Conservation (phyloP, 2,329 filamentous ascomycete genomes). For the Fonsecaea erecta region DNA sequence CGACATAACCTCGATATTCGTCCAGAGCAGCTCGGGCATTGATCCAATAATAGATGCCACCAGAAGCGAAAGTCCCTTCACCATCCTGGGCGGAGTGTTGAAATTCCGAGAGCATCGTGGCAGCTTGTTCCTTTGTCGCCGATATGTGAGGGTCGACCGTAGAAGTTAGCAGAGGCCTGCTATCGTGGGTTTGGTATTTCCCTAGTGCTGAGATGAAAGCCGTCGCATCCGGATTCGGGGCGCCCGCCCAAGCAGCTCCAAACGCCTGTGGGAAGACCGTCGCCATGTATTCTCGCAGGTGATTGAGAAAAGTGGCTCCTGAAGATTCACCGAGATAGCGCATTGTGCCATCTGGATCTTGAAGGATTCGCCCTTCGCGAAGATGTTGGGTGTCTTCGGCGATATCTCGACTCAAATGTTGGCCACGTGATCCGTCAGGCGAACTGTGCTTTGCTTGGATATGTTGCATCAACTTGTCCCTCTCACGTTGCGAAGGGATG, state of each 20-base stretch:
- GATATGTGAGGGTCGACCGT: constrained; percentile 50
- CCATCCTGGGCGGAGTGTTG: constrained; percentile 55
- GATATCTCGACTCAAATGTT: constrained; percentile 15
- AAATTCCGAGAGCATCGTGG: constrained; percentile 48
- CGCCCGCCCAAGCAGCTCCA: constrained; percentile 27
- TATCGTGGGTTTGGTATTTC: constrained; percentile 56
- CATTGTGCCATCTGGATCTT: constrained; percentile 52
- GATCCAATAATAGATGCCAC: constrained; percentile 58
- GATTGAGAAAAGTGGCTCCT: constrained; percentile 57
- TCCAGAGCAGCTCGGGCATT: constrained; percentile 47
- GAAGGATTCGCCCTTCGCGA: constrained; percentile 48
- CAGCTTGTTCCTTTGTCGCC: constrained; percentile 47
- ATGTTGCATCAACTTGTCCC: constrained; percentile 24
- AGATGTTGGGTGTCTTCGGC: constrained; percentile 37
- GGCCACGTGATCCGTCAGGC: constrained; percentile 5
- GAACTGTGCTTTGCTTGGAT: constrained; percentile 6
- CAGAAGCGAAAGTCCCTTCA: constrained; percentile 48
- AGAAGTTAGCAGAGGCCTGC: constrained; percentile 47
- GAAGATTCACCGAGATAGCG: constrained; percentile 58
- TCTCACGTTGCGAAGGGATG: constrained; percentile 22
- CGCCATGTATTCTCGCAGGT: constrained; percentile 55
- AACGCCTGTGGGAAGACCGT: constrained; percentile 46
- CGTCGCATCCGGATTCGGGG: constrained; percentile 33
- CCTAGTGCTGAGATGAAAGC: constrained; percentile 52
- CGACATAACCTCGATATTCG: constrained; percentile 37